phyloP scores from a whole-genome alignment of 352 stramenopile genomes.

The Globisporangium orthogonon region DNA sequence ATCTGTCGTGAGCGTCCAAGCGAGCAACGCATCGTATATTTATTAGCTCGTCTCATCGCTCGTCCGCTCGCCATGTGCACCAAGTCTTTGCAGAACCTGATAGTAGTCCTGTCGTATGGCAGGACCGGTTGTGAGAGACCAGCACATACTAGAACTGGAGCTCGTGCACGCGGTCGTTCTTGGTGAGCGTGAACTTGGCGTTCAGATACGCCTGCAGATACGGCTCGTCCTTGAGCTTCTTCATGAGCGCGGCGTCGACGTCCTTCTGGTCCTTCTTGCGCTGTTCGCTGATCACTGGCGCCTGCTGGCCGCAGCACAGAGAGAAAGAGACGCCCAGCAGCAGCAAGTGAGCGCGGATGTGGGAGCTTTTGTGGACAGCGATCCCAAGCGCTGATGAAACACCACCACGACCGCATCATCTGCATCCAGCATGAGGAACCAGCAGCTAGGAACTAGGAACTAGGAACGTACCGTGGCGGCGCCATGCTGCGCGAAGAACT shows the following conservation, averaged over 20 bases:
- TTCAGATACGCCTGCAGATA: slow-evolving; percentile 99
- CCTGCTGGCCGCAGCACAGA: slow-evolving; percentile 20
- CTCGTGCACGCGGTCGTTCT: slow-evolving; percentile 96
- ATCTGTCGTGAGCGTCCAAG: neutral
- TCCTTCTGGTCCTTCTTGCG: slow-evolving; percentile 98
- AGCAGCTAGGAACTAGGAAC: too few relatives aligned
- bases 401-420: slow-evolving; percentile 27
- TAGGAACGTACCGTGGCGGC: neutral
- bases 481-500: slow-evolving; percentile 94
- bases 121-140: too few relatives aligned
- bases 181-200: slow-evolving; percentile 97
- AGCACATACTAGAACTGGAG: slow-evolving; percentile 96
- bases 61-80: too few relatives aligned
- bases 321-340: slow-evolving; percentile 12
- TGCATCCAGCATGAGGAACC: too few relatives aligned
- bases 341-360: slow-evolving; percentile 19
- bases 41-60: neutral
- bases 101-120: too few relatives aligned
- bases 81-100: too few relatives aligned
- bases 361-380: slow-evolving; percentile 87
- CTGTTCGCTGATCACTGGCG: slow-evolving; percentile 93
- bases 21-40: neutral
- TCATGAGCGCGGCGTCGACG: slow-evolving; percentile 91
- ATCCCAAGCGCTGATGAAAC: slow-evolving; percentile 85
- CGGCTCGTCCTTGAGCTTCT: slow-evolving; percentile 78